A percentile compares a stretch with the other conserved stretches of the same genome.
Evolutionary conservation across 805 yeast genomes (phyloP).

Genomic region (Nakazawaea anatomiae): DNA sequence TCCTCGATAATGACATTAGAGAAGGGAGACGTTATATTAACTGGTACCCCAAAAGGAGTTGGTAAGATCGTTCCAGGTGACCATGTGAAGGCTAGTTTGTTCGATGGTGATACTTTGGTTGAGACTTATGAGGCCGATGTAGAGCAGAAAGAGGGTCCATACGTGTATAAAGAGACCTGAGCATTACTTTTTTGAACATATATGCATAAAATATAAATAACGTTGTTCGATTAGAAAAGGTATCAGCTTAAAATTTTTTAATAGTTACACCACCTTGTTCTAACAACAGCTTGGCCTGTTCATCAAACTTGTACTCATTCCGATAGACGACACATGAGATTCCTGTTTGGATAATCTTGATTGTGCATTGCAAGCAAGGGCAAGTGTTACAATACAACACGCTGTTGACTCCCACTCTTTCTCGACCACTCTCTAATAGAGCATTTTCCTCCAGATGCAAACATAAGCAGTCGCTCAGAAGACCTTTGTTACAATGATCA

Average conservation of each 20-base stretch:
- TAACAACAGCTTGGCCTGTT: constrained; percentile 62
- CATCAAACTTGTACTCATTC: constrained; percentile 90
- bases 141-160: constrained; percentile 53
- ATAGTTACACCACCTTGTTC: constrained; percentile 66
- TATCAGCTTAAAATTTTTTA: constrained; percentile 26
- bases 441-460: constrained; percentile 98
- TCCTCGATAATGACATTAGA: constrained; percentile 87
- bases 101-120: constrained; percentile 49
- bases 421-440: constrained; percentile 87
- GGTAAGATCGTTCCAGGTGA: constrained; percentile 82
- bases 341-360: constrained; percentile 92
- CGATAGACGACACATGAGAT: constrained; percentile 89
- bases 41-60: constrained; percentile 99
- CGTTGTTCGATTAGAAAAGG: too few relatives aligned
- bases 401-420: constrained; percentile 60
- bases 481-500: constrained; percentile 72
- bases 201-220: too few relatives aligned
- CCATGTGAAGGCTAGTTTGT: constrained; percentile 55
- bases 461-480: constrained; percentile 73
- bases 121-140: constrained; percentile 46
- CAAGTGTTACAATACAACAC: constrained; percentile 91
- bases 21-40: constrained; percentile 84
- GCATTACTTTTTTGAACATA: too few relatives aligned
- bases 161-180: constrained; percentile 40
- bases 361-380: constrained; percentile 94